Base-by-base conservation (phyloP, 2,329 filamentous ascomycete species). In the Stagonosporopsis rhizophila region DNA sequence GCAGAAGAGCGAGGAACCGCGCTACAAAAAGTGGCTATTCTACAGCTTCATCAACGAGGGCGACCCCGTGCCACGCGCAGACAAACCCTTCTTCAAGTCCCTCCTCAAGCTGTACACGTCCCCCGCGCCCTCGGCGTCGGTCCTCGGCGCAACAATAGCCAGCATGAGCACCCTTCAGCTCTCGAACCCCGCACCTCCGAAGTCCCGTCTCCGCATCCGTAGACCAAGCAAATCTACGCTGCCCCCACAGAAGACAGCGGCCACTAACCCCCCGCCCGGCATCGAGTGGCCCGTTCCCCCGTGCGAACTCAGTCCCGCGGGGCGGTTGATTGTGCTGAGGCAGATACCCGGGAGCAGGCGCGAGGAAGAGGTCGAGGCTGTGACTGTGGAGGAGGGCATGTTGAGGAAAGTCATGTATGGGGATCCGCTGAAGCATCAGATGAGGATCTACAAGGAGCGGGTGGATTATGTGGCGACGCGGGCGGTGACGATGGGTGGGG, bases 31-130 rank as follows among this genome's bases (percentile, higher is more conserved):
- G 69, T 92, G 87, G 54, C 72, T 94, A 4, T 96, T 96, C 71
- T 82, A 91, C 48, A 86, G 84, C 38, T 92, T 96, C 70, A 81
- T 93, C 66, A 96, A 96, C 69, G 91, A 96, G 73, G 92, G 92
- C 3, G 92, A 96, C 62, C 91, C 90, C 0, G 89, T 96, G 0
- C 82, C 85, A 0, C 80, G 92, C 25, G 91, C 91, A 0, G 91
- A 96, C 69, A 89, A 87, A 74, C 83, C 85, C 0, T 94, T 96
- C 65, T 81, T 96, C 15, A 84, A 83, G 60, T 90, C 86, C 30
- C 79, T 96, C 9, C 76, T 95, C 1, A 87, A 90, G 56, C 80
- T 96, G 0, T 89, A 91, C 53, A 83, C 86, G 1, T 81, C 83
- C 0, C 85, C 90, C 0, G 76, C 82, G 1, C 87, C 88, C 1